Evolutionary conservation across 768 basidiomycete genomes (phyloP), one percentile per base, ranked within the genome.

Genomic region (Tylopilus rubrobrunneus): DNA sequence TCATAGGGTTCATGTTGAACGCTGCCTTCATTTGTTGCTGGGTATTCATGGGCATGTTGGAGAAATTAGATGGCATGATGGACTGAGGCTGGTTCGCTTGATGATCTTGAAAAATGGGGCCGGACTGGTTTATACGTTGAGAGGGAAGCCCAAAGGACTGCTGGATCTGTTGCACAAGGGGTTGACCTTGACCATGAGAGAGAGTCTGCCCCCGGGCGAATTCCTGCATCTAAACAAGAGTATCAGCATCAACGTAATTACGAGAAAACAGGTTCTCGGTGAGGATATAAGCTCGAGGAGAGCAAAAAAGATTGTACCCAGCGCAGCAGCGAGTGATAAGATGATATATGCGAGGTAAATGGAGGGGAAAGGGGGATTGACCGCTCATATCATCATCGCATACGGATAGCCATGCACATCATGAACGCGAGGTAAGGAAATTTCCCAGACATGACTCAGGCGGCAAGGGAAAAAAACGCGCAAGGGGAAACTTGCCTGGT

Each of bases 401-500:
- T 25, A 53, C 48, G 54, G 51, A 46, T 36, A 49, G 53, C 50
- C 52, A 52, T 52, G 55, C 37, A 49, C 46, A 52, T 59, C 57
- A 62, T 47, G 42, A 51, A 50, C 45, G 51, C 37, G 39, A 55
- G 52, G 55, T 27, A 52, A 23, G 17, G 9, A 52, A 58, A 49
- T 59, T 57, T 59, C 64, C 61, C 55, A 55, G 52, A 57, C 45
- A 52, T 45, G 54, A 46, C 41, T 6, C 29, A 45, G 41, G 37
- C 47, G 53, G 34, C 25, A 52, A 48, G 53, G 61, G 47, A 59
- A 61, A 58, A 19, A 37, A 52, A 17, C 21, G 34, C 44, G 50
- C 33, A 48, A 50, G 49, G 51, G 46, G 48, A 51, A 27, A 78
- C 79, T 69, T 56, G 74, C 82, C 79, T 81, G 82, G 33, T 75